Base-by-base conservation (phyloP, 306 rosid species). In the Prunus kanzakura region DNA sequence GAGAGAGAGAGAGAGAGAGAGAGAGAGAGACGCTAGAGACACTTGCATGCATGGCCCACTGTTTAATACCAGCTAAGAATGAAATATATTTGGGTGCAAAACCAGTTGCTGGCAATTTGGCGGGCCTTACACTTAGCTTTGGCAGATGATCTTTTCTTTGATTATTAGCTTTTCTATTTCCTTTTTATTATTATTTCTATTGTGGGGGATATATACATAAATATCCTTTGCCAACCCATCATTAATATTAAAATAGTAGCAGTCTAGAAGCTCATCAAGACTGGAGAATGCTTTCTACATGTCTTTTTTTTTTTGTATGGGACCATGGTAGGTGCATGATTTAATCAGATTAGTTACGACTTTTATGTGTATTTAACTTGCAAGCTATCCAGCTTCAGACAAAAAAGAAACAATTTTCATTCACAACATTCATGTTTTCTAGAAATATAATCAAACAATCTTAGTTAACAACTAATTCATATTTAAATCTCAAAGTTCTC, bases 31-130 rank as follows among this genome's bases (percentile, higher is more conserved):
- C 80, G 56, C 19, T 10, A 49, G 43, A 7, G 43, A 64, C 7
- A 14, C 64, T 64, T 68, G 75, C 66, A 86, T 72, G 88, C 82
- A 79, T 84, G 98, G 92, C 93, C 97, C 97, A 89, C 87, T 58
- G 89, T 84, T 80, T 68, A 60, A 80, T 30, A 80, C 84, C 96
- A 90, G 97, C 97, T 88, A 87, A 90, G 91, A 75, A 84, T 85
- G 85, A 80, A 82, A 82, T 62, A 75, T 69, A 23, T 72, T 80
- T 76, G 7, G 83, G 77, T 76, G 84, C 78, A 79, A 78, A 69
- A 84, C 88, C 82, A 80, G 75, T 85, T 80, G 92, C 86, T 81
- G 85, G 76, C 78, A 77, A 46, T 66, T 76, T 49, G 79, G 78
- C 43, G 72, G 51, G 83, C 64, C 47, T 63, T 72, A 16, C 23